Evolutionary conservation across 345 rosid genomes (phyloP).

Genomic region (Populus pruinosa): DNA sequence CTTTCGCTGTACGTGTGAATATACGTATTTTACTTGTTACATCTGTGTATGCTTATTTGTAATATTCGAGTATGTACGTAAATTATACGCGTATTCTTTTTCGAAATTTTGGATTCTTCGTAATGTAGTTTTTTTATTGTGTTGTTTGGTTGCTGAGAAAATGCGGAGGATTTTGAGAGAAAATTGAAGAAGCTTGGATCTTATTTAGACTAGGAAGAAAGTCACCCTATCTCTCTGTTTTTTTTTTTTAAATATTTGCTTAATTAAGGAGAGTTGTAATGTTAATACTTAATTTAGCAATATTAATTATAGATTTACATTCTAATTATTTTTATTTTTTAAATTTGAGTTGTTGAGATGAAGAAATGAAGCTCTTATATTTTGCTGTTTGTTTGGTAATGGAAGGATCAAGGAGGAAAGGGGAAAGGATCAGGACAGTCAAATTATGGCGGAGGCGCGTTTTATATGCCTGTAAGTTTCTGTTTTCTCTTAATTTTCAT

Average conservation of each 20-base stretch:
- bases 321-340: too few relatives aligned
- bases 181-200: neutral
- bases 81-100: neutral
- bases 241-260: neutral
- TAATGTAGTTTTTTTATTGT: neutral
- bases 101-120: neutral
- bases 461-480: slow-evolving; percentile 42
- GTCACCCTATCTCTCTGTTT: neutral
- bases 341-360: neutral
- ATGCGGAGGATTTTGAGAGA: neutral
- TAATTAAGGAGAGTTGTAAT: neutral
- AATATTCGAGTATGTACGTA: neutral
- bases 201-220: neutral
- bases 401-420: slow-evolving; percentile 39
- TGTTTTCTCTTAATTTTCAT: neutral
- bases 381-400: slow-evolving; percentile 12
- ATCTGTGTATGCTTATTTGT: neutral
- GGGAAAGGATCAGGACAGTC: slow-evolving; percentile 43
- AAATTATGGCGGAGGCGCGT: slow-evolving; percentile 58
- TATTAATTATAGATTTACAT: too few relatives aligned
- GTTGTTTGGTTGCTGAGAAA: slow-evolving; percentile 1
- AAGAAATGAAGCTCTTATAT: neutral
- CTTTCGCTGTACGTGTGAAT: slow-evolving; percentile 69
- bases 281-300: neutral
- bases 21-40: neutral